Base-by-base conservation (phyloP, 1,284 basidiomycete genomes). In the Papiliotrema flavescens region DNA sequence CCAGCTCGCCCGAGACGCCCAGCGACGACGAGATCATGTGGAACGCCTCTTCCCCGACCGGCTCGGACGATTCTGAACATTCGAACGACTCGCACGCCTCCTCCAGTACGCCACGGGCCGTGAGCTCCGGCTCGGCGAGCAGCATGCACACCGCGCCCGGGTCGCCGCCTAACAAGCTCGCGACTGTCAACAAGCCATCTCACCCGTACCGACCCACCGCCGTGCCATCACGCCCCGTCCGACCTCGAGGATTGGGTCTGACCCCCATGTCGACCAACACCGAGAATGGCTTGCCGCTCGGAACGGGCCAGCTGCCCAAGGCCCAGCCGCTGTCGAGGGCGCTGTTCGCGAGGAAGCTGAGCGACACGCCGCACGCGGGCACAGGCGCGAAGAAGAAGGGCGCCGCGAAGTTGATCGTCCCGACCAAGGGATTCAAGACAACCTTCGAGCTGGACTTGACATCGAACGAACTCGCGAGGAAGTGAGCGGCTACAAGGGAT, bases 391-490 rank as follows among this genome's bases (percentile, higher is more conserved):
- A 58, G 60, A 63, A 62, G 55, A 64, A 64, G 55, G 63, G 55
- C 48, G 58, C 56, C 34, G 57, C 63, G 43, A 75, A 75, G 56
- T 36, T 75, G 36, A 70, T 75, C 40, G 71, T 75, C n/a, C 69
- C 73, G 26, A 66, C 67, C 1, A 73, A 75, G 56, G 48, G 57
- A 11, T 68, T 75, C 57, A 63, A 63, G 47, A 73, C 69, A 34
- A 71, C 67, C n/a, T 75, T 75, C 54, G 70, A 71, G 55, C 60
- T 75, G 19, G 65, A 60, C 26, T 61, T 75, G 45, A 66, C 65
- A 15, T 59, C 69, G 39, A 70, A 61, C 55, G 73, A 75, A 54
- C 60, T 75, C 23, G 67, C 69, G 13, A 62, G 69, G 53, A 54
- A 49, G 52, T 53, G 36, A 17, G 28, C 36, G 44, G 43, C 43